Base-by-base conservation (phyloP, 2,329 filamentous ascomycete species). In the Cryphonectria japonica region DNA sequence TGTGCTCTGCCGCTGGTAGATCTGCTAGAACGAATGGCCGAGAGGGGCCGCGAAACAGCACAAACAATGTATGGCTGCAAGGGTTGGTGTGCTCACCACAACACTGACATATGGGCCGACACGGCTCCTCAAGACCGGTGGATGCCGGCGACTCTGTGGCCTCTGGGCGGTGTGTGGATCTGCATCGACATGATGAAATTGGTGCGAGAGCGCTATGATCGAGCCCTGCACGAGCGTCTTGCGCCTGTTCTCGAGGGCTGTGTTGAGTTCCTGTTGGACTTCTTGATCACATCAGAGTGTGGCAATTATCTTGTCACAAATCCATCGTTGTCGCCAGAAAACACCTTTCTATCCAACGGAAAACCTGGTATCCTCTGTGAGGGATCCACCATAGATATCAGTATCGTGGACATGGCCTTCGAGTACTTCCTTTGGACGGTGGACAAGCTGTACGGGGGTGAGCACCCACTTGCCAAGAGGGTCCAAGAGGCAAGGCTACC, bases 311-410 rank as follows among this genome's bases (percentile, higher is more conserved):
- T 76, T 11, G 76, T 80, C 34, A 81, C 79, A 2, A 78, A 75
- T 41, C 80, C 81, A 2, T 81, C 79, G 0, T 70, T 79, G 7
- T 81, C 79, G 0, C 81, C 80, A 0, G 80, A 82, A 67, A 82
- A 82, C 43, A 75, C 68, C 13, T 75, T 71, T 60, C 65, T 71
- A 14, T 75, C 73, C 0, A 70, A 82, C 76, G n/a, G 82, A 79
- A 71, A 83, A 79, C 65, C 78, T 43, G 81, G 76, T 37, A 79
- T 77, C n/a, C 77, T 80, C 3, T 81, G 79, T 63, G 83, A 84
- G 74, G 83, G 83, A 0, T 82, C 84, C 0, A 82, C 82, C 3
- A 85, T 86, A 71, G 85, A 87, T 67, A 82, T 82, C 19, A 81
- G 83, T 62, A 82, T 86, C 8, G 76, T 84, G 7, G 75, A 78